A percentile compares a stretch with the other conserved stretches of the same genome.
phyloP scores from a whole-genome alignment of 2,329 filamentous ascomycete genomes.

The Cladosporium sp. region DNA sequence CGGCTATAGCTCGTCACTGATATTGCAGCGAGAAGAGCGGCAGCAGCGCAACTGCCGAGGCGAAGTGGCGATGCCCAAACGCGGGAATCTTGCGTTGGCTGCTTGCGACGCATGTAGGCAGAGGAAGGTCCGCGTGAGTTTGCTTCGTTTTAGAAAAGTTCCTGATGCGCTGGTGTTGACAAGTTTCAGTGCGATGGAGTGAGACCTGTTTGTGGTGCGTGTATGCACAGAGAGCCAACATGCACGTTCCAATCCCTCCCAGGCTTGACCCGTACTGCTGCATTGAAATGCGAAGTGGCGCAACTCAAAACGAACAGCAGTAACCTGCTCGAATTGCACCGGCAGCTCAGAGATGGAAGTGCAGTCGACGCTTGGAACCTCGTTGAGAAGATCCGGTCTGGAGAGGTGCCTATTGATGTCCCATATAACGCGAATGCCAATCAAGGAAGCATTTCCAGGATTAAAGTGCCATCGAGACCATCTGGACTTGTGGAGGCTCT shows the following conservation, averaged over 20 bases:
- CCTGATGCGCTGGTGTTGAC: background rate
- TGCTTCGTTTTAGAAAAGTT: background rate
- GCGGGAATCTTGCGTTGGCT: background rate
- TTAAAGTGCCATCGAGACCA: background rate
- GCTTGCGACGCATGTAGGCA: constrained; percentile 5
- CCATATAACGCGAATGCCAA: background rate
- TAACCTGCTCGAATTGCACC: background rate
- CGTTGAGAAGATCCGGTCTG: constrained; percentile 5
- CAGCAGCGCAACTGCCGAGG: too few species aligned
- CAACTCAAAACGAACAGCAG: constrained; percentile 3
- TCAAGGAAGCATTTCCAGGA: background rate
- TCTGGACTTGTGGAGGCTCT: background rate
- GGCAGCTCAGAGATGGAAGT: constrained; percentile 2
- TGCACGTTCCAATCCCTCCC: background rate
- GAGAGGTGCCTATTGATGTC: background rate
- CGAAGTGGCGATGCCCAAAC: background rate
- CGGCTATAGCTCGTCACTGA: background rate
- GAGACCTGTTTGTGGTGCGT: constrained; percentile 7
- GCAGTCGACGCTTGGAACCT: background rate
- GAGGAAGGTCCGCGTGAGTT: constrained; percentile 4
- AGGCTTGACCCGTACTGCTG: background rate
- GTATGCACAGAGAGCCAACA: background rate
- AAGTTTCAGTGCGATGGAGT: background rate
- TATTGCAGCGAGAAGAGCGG: background rate
- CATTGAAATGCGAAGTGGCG: constrained; percentile 7